Base-by-base conservation (phyloP, 129 eudicot genomes). In the Lactuca saligna region DNA sequence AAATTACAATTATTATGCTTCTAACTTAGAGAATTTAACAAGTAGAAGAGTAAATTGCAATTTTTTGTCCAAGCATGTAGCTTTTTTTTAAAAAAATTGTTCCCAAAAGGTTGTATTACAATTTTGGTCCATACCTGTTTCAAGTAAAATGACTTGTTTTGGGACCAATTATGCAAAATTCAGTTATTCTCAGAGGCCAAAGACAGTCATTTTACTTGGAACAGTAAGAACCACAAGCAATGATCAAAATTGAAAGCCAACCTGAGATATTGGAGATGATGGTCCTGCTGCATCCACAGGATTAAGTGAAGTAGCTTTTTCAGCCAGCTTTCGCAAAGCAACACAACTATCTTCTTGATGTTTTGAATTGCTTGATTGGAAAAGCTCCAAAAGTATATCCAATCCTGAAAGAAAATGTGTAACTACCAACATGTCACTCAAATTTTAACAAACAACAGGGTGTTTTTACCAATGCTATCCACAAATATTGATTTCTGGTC, bases 201-300 rank as follows among this genome's bases (percentile, higher is more conserved):
- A 38, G 25, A 20, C 1, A 38, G 44, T 38, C 44, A 38, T 38
- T 38, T 38, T 38, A 38, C 44, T 38, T 38, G 7, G 44, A 7
- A 39, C 44, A 7, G 2, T 25, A 25, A 9, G 49, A 13, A 42
- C 49, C 49, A 42, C 8, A 42, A 35, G 0, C 38, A 6, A 4
- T 35, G 13, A 9, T 5, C 9, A 34, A 38, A 31, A 17, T 32
- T 39, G 12, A 41, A 38, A 39, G 33, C 57, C 4, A 61, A 82
- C 98, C 90, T 93, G 96, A 63, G 88, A 85, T 61, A 82, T 80
- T 54, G 98, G 96, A 68, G 97, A 86, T 56, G 95, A 88, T 7
- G 97, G 98, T 63, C 91, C 96, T 38, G 86, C 96, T 38, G 86
- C 90, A 79, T 88, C 96, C 41, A 84, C 74, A 1, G 91, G 87